Evolutionary conservation across 352 stramenopile genomes (phyloP).

Genomic region (Globisporangium radiosum): DNA sequence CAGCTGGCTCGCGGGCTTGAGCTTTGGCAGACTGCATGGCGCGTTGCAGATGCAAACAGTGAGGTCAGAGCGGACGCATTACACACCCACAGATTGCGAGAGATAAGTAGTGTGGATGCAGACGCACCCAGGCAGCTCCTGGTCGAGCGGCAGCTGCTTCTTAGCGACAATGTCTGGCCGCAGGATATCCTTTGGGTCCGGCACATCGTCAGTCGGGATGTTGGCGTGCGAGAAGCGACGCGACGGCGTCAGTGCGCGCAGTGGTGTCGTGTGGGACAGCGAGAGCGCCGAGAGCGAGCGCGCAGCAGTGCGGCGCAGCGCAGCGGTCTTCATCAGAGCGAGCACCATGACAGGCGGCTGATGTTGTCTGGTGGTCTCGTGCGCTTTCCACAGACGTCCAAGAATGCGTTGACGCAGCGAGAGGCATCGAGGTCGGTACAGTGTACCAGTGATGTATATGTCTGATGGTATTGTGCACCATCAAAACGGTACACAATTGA

Average conservation of each 20-base stretch:
- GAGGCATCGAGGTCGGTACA: not conserved
- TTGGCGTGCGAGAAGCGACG: slow-evolving; percentile 40
- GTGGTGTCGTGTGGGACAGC: not conserved
- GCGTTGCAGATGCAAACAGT: not conserved
- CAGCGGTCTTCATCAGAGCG: slow-evolving; percentile 13
- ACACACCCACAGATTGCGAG: not conserved
- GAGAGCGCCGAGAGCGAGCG: slow-evolving; percentile 9
- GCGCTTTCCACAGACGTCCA: no score
- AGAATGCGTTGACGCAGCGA: not conserved
- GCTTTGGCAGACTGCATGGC: slow-evolving; percentile 44
- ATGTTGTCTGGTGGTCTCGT: not conserved
- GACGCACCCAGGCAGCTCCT: slow-evolving; percentile 47
- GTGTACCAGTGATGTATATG: not conserved
- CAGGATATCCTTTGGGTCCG: slow-evolving; percentile 48
- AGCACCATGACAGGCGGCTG: slow-evolving; percentile 21
- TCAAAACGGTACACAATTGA: not conserved
- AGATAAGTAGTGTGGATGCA: not conserved
- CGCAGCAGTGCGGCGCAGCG: slow-evolving; percentile 20
- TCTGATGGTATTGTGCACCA: not conserved
- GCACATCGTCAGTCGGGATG: slow-evolving; percentile 8
- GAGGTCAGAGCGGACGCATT: not conserved
- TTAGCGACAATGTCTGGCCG: slow-evolving; percentile 36
- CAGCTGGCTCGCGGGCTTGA: slow-evolving; percentile 82
- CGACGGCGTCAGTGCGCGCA: slow-evolving; percentile 6
- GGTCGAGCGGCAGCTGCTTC: slow-evolving; percentile 47